Evolutionary conservation across 208 protist species (phyloP), one percentile per base, ranked within the genome.

Genomic region (Spongospora subterranea): DNA sequence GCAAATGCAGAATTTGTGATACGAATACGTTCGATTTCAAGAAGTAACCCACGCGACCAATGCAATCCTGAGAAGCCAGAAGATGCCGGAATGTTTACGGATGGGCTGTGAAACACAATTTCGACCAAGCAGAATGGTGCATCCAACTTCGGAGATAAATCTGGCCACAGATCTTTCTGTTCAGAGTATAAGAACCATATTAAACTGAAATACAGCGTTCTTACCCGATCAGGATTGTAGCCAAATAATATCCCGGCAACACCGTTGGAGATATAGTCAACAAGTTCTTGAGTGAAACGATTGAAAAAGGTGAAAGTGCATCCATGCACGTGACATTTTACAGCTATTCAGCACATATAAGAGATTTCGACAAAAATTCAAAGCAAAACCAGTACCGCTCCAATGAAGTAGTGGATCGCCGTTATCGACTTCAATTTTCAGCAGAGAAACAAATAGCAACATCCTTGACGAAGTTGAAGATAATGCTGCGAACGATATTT

Each of bases 191-290:
- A 82, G 71, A 32, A 65, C 54, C 54, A 65, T 65, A 32, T 35
- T 82, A 17, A 43, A 20, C 11, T 45, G 17, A 35, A n/a, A 82
- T 43, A 13, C 71, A 35, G 71, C 17, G 35, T 43, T 40, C 6
- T 60, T 82, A 82, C 71, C 71, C n/a, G 6, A 82, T 82, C 71
- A 43, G 71, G 71, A 82, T 82, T 82, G 71, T 40, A 82, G 6
- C 71, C 71, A 35, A 45, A 82, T 43, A 35, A 39, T 82, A 82
- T 82, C 17, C 71, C 71, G 35, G 40, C 71, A 43, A 82, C 17
- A 39, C 71, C 71, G 35, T 82, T 82, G 71, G 17, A 40, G n/a
- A 82, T 45, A 82, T 82, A 82, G n/a, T 82, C 71, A n/a, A 6
- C 6, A 35, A 82, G 40, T 35, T 82, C 71, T 82, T 82, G 71